Conservation (phyloP, 805 yeast genomes). For the Candida ortonii region DNA sequence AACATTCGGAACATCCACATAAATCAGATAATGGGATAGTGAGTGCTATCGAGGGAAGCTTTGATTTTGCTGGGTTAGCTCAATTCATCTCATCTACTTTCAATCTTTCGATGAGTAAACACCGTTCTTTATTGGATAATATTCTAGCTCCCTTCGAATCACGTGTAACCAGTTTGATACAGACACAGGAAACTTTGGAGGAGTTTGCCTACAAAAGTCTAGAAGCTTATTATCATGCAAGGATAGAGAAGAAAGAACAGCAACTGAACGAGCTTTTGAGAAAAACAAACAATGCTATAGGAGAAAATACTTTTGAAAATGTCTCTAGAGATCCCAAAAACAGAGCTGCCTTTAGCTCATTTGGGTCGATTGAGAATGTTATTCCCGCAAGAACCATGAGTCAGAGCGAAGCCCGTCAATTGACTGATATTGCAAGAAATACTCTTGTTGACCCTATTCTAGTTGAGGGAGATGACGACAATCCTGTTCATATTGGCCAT, state of each 20-base stretch:
- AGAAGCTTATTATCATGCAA: not conserved
- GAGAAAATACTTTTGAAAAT: too few species aligned
- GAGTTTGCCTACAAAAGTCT: not conserved
- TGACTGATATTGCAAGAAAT: not conserved
- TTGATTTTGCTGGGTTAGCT: too few species aligned
- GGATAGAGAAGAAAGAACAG: constrained; percentile 3
- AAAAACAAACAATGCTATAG: not conserved
- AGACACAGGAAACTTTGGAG: constrained; percentile 1
- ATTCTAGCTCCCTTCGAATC: not conserved
- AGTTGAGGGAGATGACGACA: constrained; percentile 2
- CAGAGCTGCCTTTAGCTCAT: constrained; percentile 1
- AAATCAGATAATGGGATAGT: too few species aligned
- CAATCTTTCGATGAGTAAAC: too few species aligned
- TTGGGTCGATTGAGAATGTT: too few species aligned
- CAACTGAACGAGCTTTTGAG: constrained; percentile 1
- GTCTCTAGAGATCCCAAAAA: too few species aligned
- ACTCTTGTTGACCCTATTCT: constrained; percentile 7
- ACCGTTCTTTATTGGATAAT: not conserved
- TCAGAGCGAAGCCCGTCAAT: not conserved
- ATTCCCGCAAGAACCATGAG: not conserved
- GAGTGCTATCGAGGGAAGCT: too few species aligned
- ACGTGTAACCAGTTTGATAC: not conserved
- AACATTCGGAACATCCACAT: too few species aligned
- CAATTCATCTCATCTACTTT: too few species aligned
- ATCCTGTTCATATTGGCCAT: not conserved